Percentiles rank a stretch among this genome's conserved stretches.
Evolutionary conservation across 176 grass and related monocot genomes (phyloP).

Genomic region (Zizania latifolia): DNA sequence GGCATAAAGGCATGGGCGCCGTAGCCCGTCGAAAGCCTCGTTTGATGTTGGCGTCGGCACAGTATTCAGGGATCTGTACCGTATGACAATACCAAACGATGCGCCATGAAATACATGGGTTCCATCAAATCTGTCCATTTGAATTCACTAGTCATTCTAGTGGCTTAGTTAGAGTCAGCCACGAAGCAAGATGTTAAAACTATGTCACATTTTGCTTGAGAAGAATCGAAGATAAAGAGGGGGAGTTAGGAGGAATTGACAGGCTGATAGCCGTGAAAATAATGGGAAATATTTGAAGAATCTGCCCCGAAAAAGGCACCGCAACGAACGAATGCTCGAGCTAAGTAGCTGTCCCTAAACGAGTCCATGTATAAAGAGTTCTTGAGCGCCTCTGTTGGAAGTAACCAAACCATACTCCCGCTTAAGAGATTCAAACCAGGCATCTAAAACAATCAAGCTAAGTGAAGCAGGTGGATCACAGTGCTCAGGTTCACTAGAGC

Average conservation of each 20-base stretch:
- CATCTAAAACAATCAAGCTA: background rate
- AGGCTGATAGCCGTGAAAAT: background rate
- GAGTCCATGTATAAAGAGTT: too few species aligned
- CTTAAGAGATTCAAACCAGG: background rate
- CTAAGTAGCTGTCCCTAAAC: too few species aligned
- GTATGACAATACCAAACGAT: background rate
- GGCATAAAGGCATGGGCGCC: too few species aligned
- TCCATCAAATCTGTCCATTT: background rate
- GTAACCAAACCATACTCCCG: background rate
- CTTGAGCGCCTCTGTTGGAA: background rate
- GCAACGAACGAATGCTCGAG: background rate
- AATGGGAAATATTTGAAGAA: conserved; percentile 5
- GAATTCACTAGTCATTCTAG: background rate
- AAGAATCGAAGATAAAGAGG: background rate
- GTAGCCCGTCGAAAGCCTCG: background rate
- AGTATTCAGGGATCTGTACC: background rate
- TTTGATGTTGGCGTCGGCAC: background rate
- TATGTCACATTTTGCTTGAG: background rate
- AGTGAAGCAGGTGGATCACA: background rate
- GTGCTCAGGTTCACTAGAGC: too few species aligned
- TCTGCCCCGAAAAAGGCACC: background rate
- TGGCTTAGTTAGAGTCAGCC: too few species aligned
- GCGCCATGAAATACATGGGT: too few species aligned
- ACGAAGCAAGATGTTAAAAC: background rate
- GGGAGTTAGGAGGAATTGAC: background rate